Conservation (phyloP, 805 yeast genomes). For the Starmerella bombicola region DNA sequence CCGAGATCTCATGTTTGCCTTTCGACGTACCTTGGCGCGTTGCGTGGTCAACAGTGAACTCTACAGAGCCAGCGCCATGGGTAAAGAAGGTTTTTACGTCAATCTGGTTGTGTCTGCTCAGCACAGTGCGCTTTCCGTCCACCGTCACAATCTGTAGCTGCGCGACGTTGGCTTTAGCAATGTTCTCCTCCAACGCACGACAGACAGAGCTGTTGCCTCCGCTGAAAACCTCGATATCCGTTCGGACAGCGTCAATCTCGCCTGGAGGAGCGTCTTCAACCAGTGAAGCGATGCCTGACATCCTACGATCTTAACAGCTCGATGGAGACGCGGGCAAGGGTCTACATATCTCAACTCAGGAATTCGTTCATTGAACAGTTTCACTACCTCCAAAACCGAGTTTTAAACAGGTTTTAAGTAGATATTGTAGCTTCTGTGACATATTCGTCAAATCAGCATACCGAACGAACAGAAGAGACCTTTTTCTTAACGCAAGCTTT, state of each 20-base stretch:
- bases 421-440: too few relatives aligned
- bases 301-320: too few relatives aligned
- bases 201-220: slow-evolving; percentile 13
- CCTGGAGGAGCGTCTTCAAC: slow-evolving; percentile 48
- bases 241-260: slow-evolving; percentile 33
- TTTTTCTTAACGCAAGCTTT: too few relatives aligned
- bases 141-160: slow-evolving; percentile 21
- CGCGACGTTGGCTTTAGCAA: slow-evolving; percentile 34
- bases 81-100: slow-evolving; percentile 23
- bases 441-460: too few relatives aligned
- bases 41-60: slow-evolving; percentile 25
- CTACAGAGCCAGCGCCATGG: slow-evolving; percentile 19
- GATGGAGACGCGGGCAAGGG: too few relatives aligned
- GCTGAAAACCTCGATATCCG: slow-evolving; percentile 32
- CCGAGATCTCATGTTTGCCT: slow-evolving; percentile 9
- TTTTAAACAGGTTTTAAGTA: too few relatives aligned
- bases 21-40: slow-evolving; percentile 17
- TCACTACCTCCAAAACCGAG: too few relatives aligned
- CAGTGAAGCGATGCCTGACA: slow-evolving; percentile 25
- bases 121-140: slow-evolving; percentile 15
- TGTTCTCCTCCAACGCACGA: slow-evolving; percentile 22
- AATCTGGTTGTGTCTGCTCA: slow-evolving; percentile 18
- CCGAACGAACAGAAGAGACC: too few relatives aligned
- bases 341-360: too few relatives aligned
- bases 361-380: too few relatives aligned